A percentile compares a stretch with the other conserved stretches of the same genome.
phyloP scores from a whole-genome alignment of 1,284 basidiomycete genomes.

The Cutaneotrichosporon sp. region DNA sequence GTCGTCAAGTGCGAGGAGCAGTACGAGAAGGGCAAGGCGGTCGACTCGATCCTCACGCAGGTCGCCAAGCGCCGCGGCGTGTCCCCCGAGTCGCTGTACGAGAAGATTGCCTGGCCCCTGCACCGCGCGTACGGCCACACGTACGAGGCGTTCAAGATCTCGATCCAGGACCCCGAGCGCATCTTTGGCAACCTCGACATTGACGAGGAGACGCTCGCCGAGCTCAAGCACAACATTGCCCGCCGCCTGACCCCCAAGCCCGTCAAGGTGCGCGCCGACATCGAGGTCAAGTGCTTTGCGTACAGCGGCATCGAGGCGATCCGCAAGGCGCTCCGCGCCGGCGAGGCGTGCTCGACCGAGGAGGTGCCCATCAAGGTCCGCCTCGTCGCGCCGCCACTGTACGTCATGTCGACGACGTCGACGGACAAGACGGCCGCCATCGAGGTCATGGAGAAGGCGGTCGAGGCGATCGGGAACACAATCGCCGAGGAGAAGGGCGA shows the following conservation, averaged over 20 bases:
- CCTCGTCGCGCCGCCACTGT: slow-evolving; percentile 93
- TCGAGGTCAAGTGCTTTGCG: slow-evolving; percentile 96
- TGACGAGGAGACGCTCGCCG: slow-evolving; percentile 60
- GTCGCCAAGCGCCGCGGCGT: slow-evolving; percentile 80
- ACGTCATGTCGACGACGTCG: slow-evolving; percentile 92
- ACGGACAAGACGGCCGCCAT: slow-evolving; percentile 97
- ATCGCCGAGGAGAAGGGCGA: slow-evolving; percentile 85
- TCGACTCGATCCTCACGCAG: slow-evolving; percentile 89
- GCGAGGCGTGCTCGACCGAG: slow-evolving; percentile 83
- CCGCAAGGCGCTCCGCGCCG: slow-evolving; percentile 84
- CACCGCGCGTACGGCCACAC: slow-evolving; percentile 91
- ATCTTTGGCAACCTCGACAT: slow-evolving; percentile 75
- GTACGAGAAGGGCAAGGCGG: slow-evolving; percentile 96
- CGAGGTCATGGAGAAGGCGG: slow-evolving; percentile 88
- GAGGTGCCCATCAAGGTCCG: slow-evolving; percentile 96
- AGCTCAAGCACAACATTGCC: slow-evolving; percentile 85
- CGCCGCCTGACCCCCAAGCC: slow-evolving; percentile 96
- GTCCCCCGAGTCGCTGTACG: slow-evolving; percentile 68
- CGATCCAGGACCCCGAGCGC: slow-evolving; percentile 78
- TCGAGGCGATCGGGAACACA: slow-evolving; percentile 81
- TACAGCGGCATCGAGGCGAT: slow-evolving; percentile 98
- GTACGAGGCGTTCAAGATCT: slow-evolving; percentile 97
- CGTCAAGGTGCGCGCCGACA: slow-evolving; percentile 97
- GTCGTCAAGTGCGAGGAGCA: slow-evolving; percentile 98
- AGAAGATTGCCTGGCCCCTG: slow-evolving; percentile 90